These are phyloP conservation scores for Macrophomina phaseolina DNA, from an alignment of 2,329 filamentous ascomycete genomes.

Conservation along the genomic window DNA sequence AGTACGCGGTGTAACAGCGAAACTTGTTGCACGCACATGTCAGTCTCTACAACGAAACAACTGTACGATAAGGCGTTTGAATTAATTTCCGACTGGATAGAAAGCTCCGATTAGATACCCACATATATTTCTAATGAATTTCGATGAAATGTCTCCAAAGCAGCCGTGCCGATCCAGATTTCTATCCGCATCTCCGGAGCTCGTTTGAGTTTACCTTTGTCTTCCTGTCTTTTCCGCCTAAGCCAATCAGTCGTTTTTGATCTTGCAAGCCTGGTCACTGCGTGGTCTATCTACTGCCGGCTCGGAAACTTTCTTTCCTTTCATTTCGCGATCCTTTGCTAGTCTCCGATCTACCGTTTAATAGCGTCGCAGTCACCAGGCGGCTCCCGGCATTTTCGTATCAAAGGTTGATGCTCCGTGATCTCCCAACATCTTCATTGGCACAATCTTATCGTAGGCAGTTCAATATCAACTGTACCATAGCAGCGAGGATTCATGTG, in stretches of 20 bases:
- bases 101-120: constrained; percentile 15
- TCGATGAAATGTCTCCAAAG: background rate
- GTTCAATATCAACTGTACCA: too few relatives aligned
- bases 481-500: too few relatives aligned
- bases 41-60: background rate
- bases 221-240: background rate
- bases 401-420: too few relatives aligned
- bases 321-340: too few relatives aligned
- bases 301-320: background rate
- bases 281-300: background rate
- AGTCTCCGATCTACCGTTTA: too few relatives aligned
- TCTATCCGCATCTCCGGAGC: background rate
- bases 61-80: background rate
- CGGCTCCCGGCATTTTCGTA: too few relatives aligned
- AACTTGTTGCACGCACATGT: background rate
- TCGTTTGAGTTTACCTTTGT: background rate
- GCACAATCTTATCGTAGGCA: too few relatives aligned
- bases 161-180: background rate
- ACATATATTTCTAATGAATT: constrained; percentile 6
- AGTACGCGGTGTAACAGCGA: background rate
- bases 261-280: background rate
- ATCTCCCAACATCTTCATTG: too few relatives aligned
- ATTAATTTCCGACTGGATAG: constrained; percentile 5
- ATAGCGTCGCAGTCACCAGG: too few relatives aligned
- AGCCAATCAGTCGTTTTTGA: background rate